A percentile compares a stretch with the other conserved stretches of the same genome.
These are phyloP conservation scores for Pseudogymnoascus verrucosus DNA, from an alignment of 2,329 filamentous ascomycete species.

Conservation along the genomic window DNA sequence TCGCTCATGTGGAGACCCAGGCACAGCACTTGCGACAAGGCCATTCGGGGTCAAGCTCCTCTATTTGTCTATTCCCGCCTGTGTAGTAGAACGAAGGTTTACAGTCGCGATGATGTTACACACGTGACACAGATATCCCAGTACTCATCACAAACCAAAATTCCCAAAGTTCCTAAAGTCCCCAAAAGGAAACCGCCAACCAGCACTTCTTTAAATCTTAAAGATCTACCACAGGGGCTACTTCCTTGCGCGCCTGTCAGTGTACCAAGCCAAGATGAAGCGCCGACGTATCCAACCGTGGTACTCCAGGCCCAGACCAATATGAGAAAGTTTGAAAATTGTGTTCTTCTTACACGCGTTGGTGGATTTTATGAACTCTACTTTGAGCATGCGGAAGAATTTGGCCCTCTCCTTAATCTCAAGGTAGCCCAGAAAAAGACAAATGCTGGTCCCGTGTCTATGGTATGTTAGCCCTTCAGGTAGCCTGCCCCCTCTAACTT, in stretches of 20 bases:
- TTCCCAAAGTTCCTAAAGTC: background rate
- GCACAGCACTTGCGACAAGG: background rate
- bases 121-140: background rate
- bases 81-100: background rate
- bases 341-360: conserved; percentile 83
- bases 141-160: background rate
- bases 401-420: conserved; percentile 75
- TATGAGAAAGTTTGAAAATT: conserved; percentile 85
- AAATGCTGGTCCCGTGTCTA: conserved; percentile 69
- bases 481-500: background rate
- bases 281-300: conserved; percentile 70
- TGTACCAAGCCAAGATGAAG: conserved; percentile 20
- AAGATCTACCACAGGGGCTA: background rate
- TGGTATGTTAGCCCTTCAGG: conserved; percentile 48
- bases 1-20: conserved; percentile 2
- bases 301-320: conserved; percentile 79
- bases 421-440: conserved; percentile 79
- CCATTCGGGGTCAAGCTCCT: conserved; percentile 1
- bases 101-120: background rate
- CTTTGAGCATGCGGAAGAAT: conserved; percentile 88
- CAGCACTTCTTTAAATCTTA: background rate
- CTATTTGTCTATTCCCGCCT: background rate
- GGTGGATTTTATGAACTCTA: conserved; percentile 98
- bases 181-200: background rate
- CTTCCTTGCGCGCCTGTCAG: background rate